phyloP scores from a whole-genome alignment of 2,329 filamentous ascomycete genomes.

The Colletotrichum sp. region DNA sequence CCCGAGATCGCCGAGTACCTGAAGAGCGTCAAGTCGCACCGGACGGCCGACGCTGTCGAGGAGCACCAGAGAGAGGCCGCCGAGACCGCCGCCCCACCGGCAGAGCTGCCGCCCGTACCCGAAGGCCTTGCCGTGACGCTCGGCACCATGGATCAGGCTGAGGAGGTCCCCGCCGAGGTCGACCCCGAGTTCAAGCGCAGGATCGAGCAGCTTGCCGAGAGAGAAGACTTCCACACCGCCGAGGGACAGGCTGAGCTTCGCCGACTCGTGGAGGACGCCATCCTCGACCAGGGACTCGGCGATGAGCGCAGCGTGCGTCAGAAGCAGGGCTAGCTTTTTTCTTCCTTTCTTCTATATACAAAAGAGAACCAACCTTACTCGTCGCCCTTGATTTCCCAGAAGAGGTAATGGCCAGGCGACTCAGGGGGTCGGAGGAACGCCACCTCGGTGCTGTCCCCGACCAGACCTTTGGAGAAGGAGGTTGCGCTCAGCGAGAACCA shows the following conservation, averaged over 20 bases:
- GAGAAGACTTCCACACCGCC: slow-evolving; percentile 83
- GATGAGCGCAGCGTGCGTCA: slow-evolving; percentile 70
- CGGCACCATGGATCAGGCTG: slow-evolving; percentile 71
- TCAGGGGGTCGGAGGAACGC: slow-evolving; percentile 58
- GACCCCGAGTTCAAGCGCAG: slow-evolving; percentile 84
- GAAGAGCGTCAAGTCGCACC: slow-evolving; percentile 34
- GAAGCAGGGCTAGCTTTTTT: slow-evolving; percentile 57
- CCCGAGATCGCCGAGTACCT: slow-evolving; percentile 79
- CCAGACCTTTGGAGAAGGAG: slow-evolving; percentile 52
- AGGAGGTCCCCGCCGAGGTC: slow-evolving; percentile 65
- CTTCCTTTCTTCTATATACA: neutral
- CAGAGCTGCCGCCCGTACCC: slow-evolving; percentile 68
- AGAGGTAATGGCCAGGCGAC: slow-evolving; percentile 57
- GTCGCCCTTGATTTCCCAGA: slow-evolving; percentile 62
- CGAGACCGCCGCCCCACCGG: slow-evolving; percentile 24
- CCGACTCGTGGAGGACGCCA: slow-evolving; percentile 79
- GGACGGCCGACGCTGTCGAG: slow-evolving; percentile 29
- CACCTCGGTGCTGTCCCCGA: slow-evolving; percentile 52
- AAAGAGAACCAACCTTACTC: slow-evolving; percentile 26
- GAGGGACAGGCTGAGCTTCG: slow-evolving; percentile 82
- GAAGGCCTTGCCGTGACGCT: slow-evolving; percentile 80
- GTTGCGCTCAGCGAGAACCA: slow-evolving; percentile 64
- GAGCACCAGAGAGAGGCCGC: slow-evolving; percentile 34
- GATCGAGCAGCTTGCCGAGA: slow-evolving; percentile 86
- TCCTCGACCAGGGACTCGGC: slow-evolving; percentile 69